Base-by-base conservation (phyloP, 1,139 yeast species). In the Hyphopichia pseudoburtonii region DNA sequence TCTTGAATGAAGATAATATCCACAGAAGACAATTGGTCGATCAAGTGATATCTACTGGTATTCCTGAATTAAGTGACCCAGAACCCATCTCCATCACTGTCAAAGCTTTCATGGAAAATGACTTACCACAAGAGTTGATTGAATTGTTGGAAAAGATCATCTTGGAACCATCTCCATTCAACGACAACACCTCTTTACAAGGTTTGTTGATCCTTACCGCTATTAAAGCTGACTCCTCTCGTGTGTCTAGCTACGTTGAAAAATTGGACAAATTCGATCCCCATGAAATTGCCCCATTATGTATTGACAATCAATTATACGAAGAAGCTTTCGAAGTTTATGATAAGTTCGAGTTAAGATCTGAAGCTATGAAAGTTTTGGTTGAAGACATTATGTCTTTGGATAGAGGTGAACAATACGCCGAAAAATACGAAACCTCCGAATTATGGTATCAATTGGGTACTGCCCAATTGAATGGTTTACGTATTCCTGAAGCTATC, bases 271-370 rank as follows among this genome's bases (percentile, higher is more conserved):
- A 86, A 55, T 94, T 80, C 57, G 97, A 92, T 59, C 95, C 96
- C 22, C 81, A 81, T 47, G 98, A 92, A 64, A 92, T 94, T 64
- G 96, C 97, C 31, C 86, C 90, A 39, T 78, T 90, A 56, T 87
- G 96, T 73, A 77, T 89, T 51, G 96, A 89, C 59, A 87, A 87
- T 52, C 89, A 85, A 41, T 76, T 92, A 52, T 74, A 78, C 52
- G 97, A 92, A 66, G 99, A 94, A 67, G 98, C 98, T 0, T 87
- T 87, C 61, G 92, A 86, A 63, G 87, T 90, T 34, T 92, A 88
- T 63, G 83, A 88, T 64, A 89, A 87, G 70, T 82, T 86, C 57
- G 89, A 86, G 53, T 72, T 83, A 58, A 75, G 86, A 57, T 52
- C 75, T 17, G 86, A 87, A 44, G 98, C 98, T 23, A 76, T 92